Base-by-base conservation (phyloP, 1,139 yeast genomes). In the Pichia sp. region DNA sequence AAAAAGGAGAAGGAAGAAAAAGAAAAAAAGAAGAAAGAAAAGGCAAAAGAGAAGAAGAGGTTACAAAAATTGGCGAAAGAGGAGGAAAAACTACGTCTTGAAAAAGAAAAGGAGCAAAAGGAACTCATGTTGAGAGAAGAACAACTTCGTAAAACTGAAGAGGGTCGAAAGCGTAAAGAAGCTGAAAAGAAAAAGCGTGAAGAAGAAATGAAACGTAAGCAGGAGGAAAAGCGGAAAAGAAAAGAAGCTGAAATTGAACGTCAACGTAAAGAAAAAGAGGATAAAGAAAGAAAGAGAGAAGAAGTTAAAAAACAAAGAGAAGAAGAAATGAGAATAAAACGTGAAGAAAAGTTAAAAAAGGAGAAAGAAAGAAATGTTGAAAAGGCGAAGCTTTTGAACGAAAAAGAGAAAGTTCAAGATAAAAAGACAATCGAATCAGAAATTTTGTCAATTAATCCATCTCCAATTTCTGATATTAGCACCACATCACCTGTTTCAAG, bases 31-130 rank as follows among this genome's bases (percentile, higher is more conserved):
- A 92, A 85, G 56, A 82, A 79, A 65, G 95, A 87, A 59, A 83
- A 81, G 68, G 81, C 83, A 50, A 82, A 83, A 62, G 94, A 86
- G 58, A 86, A 85, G 74, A 86, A 85, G 63, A 74, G 84, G 30
- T 73, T 76, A 40, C 82, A 76, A 54, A 86, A 82, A 60, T 72
- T 73, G 46, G 88, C 86, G 27, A 84, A 82, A 57, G 96, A 87
- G 61, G 90, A 85, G 56, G 95, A 86, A 62, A 73, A 78, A 45
- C 71, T 70, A 45, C 72, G 72, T 51, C 76, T 75, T 55, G 88
- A 82, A 58, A 83, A 76, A 42, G 87, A 81, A 53, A 75, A 75
- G 52, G 80, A 79, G 53, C 84, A 79, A 55, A 81, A 74, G 50
- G 81, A 78, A 58, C 66, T 66, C 51, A 70, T 70, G 53, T 74